Evolutionary conservation across 1,139 yeast genomes (phyloP).

Genomic region (Saccharomycopsis hybrid): DNA sequence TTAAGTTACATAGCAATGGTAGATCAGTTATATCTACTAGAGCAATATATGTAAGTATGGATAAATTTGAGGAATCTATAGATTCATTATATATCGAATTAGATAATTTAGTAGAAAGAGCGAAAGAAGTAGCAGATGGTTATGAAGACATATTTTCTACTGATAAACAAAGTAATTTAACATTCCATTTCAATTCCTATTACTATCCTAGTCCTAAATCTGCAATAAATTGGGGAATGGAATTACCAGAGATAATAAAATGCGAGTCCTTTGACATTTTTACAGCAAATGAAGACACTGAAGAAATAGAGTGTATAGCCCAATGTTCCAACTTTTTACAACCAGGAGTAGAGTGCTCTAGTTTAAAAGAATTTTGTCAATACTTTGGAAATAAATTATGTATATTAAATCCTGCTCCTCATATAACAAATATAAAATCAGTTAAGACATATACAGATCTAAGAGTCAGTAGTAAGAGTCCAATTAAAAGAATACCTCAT

Average conservation of each 20-base stretch:
- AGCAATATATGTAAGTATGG: not conserved
- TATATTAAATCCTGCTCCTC: conserved; percentile 8
- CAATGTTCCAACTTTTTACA: conserved; percentile 1
- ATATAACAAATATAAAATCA: conserved; percentile 1
- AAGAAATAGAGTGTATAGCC: not conserved
- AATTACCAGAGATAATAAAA: not conserved
- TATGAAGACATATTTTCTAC: conserved; percentile 2
- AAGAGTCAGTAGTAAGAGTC: not conserved
- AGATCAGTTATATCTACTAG: not conserved
- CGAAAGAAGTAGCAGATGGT: not conserved
- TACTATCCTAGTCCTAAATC: conserved; percentile 3
- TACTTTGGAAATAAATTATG: not conserved
- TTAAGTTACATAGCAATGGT: not conserved
- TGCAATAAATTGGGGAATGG: not conserved
- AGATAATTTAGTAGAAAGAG: not conserved
- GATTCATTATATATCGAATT: not conserved
- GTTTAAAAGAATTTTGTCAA: not conserved
- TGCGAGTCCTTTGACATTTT: not conserved
- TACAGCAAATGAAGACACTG: conserved; percentile 1
- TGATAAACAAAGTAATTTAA: not conserved
- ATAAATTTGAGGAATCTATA: not conserved
- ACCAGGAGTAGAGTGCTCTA: not conserved
- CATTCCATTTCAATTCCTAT: not conserved
- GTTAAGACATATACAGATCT: conserved; percentile 19
- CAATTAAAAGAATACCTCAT: not conserved